phyloP scores from a whole-genome alignment of 148 eudicot genomes.

The Cornus controversa region DNA sequence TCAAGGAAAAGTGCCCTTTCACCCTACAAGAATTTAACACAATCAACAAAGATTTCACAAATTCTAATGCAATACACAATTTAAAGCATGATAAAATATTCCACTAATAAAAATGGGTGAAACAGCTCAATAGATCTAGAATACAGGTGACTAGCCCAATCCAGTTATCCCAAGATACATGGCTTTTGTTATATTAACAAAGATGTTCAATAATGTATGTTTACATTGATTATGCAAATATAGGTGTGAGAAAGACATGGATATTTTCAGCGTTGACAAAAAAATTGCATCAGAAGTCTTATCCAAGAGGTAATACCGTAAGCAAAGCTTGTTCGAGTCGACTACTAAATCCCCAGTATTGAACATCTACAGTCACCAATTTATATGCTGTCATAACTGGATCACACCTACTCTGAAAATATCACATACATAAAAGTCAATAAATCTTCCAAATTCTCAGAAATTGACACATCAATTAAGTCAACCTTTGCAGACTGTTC shows the following conservation, averaged over 20 bases:
- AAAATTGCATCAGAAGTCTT: background rate
- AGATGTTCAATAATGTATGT: background rate
- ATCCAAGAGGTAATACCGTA: constrained; percentile 38
- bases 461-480: no score
- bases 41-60: background rate
- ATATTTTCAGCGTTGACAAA: background rate
- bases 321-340: constrained; percentile 56
- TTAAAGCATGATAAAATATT: background rate
- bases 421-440: background rate
- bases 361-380: constrained; percentile 64
- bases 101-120: background rate
- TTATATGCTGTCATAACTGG: constrained; percentile 79
- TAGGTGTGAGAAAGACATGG: background rate
- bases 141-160: background rate
- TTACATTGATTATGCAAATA: background rate
- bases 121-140: background rate
- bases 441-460: background rate
- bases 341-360: constrained; percentile 74
- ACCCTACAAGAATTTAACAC: constrained; percentile 36
- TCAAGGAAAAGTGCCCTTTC: constrained; percentile 69
- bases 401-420: constrained; percentile 38
- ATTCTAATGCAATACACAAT: background rate
- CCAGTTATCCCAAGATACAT: background rate
- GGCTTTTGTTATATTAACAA: background rate
- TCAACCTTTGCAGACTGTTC: no score